phyloP scores from a whole-genome alignment of 73 alveolate species.

The Symbiodinium natans region DNA sequence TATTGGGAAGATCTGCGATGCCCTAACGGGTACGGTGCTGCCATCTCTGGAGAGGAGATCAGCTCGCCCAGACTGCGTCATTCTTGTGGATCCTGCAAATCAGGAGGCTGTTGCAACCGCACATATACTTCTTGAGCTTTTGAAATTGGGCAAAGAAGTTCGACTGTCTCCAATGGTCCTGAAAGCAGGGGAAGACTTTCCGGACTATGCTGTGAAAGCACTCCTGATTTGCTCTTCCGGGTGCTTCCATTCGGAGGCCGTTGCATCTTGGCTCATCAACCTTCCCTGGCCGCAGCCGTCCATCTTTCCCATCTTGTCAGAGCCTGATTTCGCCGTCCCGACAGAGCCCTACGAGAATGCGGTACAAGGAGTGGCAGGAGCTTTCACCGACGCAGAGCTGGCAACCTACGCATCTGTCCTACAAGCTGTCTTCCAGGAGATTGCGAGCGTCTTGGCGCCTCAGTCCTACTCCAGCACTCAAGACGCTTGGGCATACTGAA shows the following conservation, averaged over 20 bases:
- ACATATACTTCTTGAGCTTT: background rate
- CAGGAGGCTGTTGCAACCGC: background rate
- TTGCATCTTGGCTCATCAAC: background rate
- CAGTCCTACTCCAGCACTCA: background rate
- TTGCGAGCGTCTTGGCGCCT: background rate
- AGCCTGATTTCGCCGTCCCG: slow-evolving; percentile 1
- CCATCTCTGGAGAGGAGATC: background rate
- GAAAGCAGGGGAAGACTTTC: background rate
- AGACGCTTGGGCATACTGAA: background rate
- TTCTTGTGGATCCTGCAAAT: background rate
- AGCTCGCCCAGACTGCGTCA: background rate
- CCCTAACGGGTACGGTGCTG: background rate
- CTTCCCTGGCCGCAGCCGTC: background rate
- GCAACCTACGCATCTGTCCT: background rate
- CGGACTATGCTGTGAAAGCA: background rate
- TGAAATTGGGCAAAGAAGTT: background rate
- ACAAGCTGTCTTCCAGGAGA: background rate
- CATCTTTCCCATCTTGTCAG: background rate
- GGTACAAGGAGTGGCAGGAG: background rate
- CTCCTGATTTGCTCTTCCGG: background rate
- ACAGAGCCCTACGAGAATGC: background rate
- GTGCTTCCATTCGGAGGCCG: background rate
- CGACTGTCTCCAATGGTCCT: background rate
- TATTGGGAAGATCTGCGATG: background rate
- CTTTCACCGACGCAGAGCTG: background rate